Conservation (phyloP, 1,284 basidiomycete species). For the Phylloporus sp. region DNA sequence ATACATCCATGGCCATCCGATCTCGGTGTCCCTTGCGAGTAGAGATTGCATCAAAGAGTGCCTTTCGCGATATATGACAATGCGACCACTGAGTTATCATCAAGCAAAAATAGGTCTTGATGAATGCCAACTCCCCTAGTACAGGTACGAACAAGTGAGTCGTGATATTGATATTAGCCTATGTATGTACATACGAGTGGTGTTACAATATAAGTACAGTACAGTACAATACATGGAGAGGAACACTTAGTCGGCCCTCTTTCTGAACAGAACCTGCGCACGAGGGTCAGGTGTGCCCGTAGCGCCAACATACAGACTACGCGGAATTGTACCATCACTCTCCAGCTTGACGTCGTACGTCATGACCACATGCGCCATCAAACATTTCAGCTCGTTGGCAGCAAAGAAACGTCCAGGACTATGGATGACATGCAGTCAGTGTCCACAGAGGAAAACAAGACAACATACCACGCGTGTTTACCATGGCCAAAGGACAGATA, state of each 20-base stretch:
- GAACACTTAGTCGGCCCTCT: background rate
- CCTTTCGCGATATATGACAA: no score
- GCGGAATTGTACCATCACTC: background rate
- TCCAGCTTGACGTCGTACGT: slow-evolving; percentile 1
- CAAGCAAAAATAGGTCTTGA: no score
- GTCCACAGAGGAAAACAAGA: background rate
- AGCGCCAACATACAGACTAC: background rate
- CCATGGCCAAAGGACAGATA: slow-evolving; percentile 27
- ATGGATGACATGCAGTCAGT: background rate
- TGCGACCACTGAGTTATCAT: no score
- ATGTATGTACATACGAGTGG: no score
- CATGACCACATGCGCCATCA: background rate
- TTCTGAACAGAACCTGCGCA: background rate
- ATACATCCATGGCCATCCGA: no score
- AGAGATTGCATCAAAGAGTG: no score
- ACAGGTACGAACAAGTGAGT: no score
- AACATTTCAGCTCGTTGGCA: background rate
- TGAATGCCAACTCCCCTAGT: no score
- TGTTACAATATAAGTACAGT: background rate
- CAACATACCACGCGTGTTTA: slow-evolving; percentile 24
- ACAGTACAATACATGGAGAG: background rate
- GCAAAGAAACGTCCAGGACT: slow-evolving; percentile 31
- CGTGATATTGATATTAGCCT: no score
- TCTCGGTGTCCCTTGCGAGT: no score
- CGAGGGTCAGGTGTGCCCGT: background rate